phyloP scores from a whole-genome alignment of 257 asterid species.

The Solanum pennellii region DNA sequence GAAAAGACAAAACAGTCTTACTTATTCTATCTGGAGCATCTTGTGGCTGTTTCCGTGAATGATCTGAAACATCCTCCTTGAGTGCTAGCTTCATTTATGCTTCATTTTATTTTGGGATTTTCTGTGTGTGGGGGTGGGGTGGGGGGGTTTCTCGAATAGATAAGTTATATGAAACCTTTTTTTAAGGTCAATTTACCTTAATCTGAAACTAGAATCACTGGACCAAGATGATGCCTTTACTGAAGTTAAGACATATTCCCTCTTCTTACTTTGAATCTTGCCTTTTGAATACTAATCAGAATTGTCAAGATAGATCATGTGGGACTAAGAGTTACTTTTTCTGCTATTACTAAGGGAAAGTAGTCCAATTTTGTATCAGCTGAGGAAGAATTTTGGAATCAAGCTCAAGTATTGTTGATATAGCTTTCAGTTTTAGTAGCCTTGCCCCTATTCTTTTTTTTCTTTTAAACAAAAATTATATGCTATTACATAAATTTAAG shows the following conservation, averaged over 20 bases:
- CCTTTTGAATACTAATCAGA: neutral
- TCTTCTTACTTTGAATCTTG: neutral
- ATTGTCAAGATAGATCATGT: neutral
- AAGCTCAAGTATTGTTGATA: neutral
- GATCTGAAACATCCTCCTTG: neutral
- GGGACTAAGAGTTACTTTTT: neutral
- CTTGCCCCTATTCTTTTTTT: neutral
- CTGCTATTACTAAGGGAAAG: neutral
- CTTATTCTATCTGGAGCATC: neutral
- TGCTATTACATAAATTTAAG: neutral
- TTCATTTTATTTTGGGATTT: neutral
- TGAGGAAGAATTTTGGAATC: neutral
- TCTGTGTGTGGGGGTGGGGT: accelerated
- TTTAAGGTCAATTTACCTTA: neutral
- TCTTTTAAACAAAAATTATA: neutral
- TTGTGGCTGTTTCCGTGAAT: neutral
- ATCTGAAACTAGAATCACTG: neutral
- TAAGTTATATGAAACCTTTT: neutral
- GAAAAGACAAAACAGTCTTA: neutral
- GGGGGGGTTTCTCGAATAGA: neutral
- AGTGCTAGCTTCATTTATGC: neutral
- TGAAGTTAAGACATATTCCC: neutral
- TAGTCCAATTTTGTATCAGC: neutral
- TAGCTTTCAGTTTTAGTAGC: neutral
- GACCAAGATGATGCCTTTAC: neutral